A percentile compares a stretch with the other conserved stretches of the same genome.
These are phyloP conservation scores for Candida tropicalis DNA, from an alignment of 1,139 yeast genomes.

Conservation along the genomic window DNA sequence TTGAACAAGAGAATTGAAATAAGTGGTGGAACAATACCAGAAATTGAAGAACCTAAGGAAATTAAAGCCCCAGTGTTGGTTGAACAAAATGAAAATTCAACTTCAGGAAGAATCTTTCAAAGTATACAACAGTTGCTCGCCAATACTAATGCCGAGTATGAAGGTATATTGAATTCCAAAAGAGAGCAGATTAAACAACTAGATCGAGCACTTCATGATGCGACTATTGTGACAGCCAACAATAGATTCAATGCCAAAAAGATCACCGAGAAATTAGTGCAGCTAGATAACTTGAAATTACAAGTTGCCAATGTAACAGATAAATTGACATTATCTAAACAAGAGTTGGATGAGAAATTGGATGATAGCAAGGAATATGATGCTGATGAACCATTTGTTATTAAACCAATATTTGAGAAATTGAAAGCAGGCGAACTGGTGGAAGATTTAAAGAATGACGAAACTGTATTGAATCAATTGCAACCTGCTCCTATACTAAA, in stretches of 20 bases:
- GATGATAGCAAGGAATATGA: conserved; percentile 46
- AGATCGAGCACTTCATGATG: conserved; percentile 43
- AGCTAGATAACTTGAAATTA: conserved; percentile 45
- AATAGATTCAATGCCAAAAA: conserved; percentile 43
- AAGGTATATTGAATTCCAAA: conserved; percentile 39
- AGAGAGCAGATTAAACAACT: conserved; percentile 39
- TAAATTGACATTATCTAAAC: conserved; percentile 31
- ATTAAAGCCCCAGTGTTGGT: conserved; percentile 15
- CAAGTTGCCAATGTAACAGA: conserved; percentile 48
- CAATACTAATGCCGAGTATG: conserved; percentile 45
- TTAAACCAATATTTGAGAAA: conserved; percentile 56
- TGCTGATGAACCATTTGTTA: conserved; percentile 85
- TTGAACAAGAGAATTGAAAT: conserved; percentile 33
- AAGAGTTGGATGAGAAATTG: conserved; percentile 24
- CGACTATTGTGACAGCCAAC: conserved; percentile 49
- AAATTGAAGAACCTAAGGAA: conserved; percentile 25
- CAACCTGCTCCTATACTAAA: conserved; percentile 67
- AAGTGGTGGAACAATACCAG: conserved; percentile 21
- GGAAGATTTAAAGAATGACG: conserved; percentile 29
- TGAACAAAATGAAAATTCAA: conserved; percentile 12
- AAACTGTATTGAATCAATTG: conserved; percentile 33
- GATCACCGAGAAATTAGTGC: conserved; percentile 39
- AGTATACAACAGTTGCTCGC: conserved; percentile 45
- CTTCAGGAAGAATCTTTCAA: conserved; percentile 39
- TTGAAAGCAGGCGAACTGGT: conserved; percentile 37